Evolutionary conservation across 2,329 filamentous ascomycete genomes (phyloP).

Genomic region (Alternaria ventricosa): DNA sequence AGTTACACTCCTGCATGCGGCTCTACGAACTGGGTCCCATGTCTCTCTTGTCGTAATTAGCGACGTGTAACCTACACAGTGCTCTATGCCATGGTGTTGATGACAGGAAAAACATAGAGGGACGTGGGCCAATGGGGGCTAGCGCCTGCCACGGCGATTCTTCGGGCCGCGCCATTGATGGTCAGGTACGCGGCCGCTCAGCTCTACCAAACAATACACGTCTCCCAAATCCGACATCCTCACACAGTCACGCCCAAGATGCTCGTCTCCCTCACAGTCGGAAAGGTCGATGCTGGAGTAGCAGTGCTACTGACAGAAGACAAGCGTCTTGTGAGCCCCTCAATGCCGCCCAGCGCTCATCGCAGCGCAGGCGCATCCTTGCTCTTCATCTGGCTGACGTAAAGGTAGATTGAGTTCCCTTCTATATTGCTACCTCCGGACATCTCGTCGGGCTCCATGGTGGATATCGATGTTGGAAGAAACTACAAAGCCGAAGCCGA

Average conservation of each 20-base stretch:
- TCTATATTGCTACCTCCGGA: conserved; percentile 95
- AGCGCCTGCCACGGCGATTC: conserved; percentile 6
- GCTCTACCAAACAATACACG: conserved; percentile 6
- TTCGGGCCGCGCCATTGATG: conserved; percentile 12
- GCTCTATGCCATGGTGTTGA: not conserved
- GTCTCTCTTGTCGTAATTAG: not conserved
- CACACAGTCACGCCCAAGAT: conserved; percentile 59
- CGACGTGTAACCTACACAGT: not conserved
- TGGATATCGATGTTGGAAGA: conserved; percentile 93
- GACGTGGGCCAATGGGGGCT: not conserved
- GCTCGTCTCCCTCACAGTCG: conserved; percentile 97
- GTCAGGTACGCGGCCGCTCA: conserved; percentile 12
- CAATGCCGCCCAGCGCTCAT: conserved; percentile 21
- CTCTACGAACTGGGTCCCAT: not conserved
- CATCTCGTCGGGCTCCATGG: conserved; percentile 94
- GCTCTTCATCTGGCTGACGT: conserved; percentile 31
- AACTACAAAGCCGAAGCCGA: conserved; percentile 80
- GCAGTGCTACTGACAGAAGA: conserved; percentile 96
- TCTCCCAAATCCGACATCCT: not conserved
- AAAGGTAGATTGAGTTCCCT: conserved; percentile 88
- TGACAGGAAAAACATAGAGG: not conserved
- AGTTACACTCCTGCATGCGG: not conserved
- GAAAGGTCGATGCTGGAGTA: conserved; percentile 98
- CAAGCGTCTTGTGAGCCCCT: conserved; percentile 80
- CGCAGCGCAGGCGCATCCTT: conserved; percentile 27